These are phyloP conservation scores for Fusarium torulosum DNA, from an alignment of 2,329 filamentous ascomycete genomes.

Conservation along the genomic window DNA sequence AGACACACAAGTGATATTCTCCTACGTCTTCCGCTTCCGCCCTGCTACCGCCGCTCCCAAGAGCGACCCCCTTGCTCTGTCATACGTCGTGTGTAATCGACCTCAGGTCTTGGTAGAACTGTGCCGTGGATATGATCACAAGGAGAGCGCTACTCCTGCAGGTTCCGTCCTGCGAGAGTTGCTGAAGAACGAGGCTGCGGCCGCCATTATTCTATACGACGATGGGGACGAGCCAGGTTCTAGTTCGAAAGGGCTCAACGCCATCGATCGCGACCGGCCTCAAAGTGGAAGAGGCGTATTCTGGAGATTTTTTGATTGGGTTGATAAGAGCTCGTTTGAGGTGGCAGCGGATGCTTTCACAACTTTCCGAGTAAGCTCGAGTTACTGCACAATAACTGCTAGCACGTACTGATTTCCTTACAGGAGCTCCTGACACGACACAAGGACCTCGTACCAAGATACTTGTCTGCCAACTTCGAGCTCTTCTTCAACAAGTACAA, in stretches of 20 bases:
- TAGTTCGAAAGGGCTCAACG: constrained; percentile 79
- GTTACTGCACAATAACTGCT: neutral
- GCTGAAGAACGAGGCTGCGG: constrained; percentile 88
- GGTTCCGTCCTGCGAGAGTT: constrained; percentile 91
- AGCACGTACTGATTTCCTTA: constrained; percentile 18
- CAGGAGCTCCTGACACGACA: constrained; percentile 95
- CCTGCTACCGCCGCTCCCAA: constrained; percentile 74
- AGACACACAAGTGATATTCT: constrained; percentile 95
- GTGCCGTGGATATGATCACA: constrained; percentile 89
- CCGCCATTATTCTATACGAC: constrained; percentile 92
- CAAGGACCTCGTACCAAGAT: constrained; percentile 89
- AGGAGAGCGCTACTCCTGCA: constrained; percentile 91
- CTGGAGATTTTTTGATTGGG: constrained; percentile 98
- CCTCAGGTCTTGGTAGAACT: constrained; percentile 90
- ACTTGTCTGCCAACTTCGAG: constrained; percentile 90
- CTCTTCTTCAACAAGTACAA: constrained; percentile 95
- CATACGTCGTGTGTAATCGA: constrained; percentile 87
- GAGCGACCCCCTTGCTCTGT: constrained; percentile 84
- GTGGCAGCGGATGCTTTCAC: constrained; percentile 98
- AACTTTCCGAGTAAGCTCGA: constrained; percentile 82
- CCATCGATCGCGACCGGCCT: constrained; percentile 79
- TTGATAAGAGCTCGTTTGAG: constrained; percentile 96
- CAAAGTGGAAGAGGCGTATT: constrained; percentile 89
- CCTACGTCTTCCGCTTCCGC: constrained; percentile 92
- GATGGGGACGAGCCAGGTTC: constrained; percentile 80